phyloP scores from a whole-genome alignment of 805 yeast species.

The Saccharomycopsis sp. region DNA sequence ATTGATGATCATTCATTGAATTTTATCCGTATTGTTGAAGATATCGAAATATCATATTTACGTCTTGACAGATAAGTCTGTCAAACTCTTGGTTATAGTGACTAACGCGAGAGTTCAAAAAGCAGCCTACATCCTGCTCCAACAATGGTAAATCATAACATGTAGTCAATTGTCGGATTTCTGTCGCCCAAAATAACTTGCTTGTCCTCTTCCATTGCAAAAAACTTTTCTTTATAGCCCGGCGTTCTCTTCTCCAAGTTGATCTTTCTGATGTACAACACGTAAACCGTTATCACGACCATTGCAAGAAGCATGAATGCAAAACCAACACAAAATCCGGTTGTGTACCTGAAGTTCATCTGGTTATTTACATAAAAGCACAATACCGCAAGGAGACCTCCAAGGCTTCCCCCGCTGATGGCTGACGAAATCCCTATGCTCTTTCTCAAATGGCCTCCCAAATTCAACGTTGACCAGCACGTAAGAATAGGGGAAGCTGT shows the following conservation, averaged over 20 bases:
- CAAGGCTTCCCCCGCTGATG: constrained; percentile 66
- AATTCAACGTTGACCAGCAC: constrained; percentile 43
- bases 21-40: too few species aligned
- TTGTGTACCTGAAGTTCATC: constrained; percentile 2
- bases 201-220: constrained; percentile 26
- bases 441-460: constrained; percentile 50
- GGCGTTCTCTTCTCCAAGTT: constrained; percentile 27
- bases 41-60: too few species aligned
- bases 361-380: constrained; percentile 5
- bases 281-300: constrained; percentile 27
- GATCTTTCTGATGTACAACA: constrained; percentile 26
- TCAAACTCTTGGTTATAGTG: too few species aligned
- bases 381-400: constrained; percentile 34
- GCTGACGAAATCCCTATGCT: constrained; percentile 53
- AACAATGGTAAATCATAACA: constrained; percentile 23
- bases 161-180: constrained; percentile 33
- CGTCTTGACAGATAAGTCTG: too few species aligned
- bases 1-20: too few species aligned
- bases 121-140: not conserved
- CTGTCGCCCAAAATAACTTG: constrained; percentile 32
- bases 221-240: constrained; percentile 28
- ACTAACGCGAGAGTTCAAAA: too few species aligned
- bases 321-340: constrained; percentile 15
- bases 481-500: constrained; percentile 61
- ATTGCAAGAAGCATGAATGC: constrained; percentile 7